These are phyloP conservation scores for Termitomyces sp. DNA, from an alignment of 768 basidiomycete species.

Conservation along the genomic window DNA sequence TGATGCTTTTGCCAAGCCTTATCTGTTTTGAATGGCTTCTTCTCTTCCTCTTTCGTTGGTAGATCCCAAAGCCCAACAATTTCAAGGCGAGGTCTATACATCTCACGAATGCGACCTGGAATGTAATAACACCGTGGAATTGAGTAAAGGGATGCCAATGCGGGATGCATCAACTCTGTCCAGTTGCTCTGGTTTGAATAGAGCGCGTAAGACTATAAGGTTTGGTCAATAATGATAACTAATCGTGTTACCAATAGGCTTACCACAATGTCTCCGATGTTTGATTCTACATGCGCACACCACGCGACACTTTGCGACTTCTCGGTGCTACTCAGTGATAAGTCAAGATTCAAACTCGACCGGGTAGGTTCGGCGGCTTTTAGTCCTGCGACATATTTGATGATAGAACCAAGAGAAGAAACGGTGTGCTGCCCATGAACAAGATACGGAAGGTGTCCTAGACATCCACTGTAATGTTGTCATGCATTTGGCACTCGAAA, in stretches of 20 bases:
- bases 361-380: conserved; percentile 26
- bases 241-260: conserved; percentile 21
- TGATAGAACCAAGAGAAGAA: conserved; percentile 55
- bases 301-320: conserved; percentile 58
- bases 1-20: conserved; percentile 27
- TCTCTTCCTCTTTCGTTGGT: conserved; percentile 37
- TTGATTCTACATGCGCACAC: conserved; percentile 59
- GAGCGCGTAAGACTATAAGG: conserved; percentile 53
- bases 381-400: conserved; percentile 59
- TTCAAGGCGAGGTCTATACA: conserved; percentile 55
- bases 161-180: conserved; percentile 47
- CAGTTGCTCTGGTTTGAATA: conserved; percentile 67
- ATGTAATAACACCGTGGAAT: conserved; percentile 75
- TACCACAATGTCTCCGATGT: conserved; percentile 71
- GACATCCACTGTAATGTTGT: neutral
- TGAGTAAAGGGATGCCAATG: conserved; percentile 53
- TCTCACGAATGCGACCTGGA: conserved; percentile 55
- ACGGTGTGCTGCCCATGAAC: conserved; percentile 50
- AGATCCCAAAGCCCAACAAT: conserved; percentile 60
- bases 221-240: neutral
- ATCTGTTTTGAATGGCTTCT: conserved; percentile 36
- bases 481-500: conserved; percentile 1
- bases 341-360: conserved; percentile 42
- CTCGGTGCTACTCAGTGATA: conserved; percentile 38
- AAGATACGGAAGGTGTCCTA: conserved; percentile 73